phyloP scores from a whole-genome alignment of 2,329 filamentous ascomycete species.

The Fusarium euwallaceae region DNA sequence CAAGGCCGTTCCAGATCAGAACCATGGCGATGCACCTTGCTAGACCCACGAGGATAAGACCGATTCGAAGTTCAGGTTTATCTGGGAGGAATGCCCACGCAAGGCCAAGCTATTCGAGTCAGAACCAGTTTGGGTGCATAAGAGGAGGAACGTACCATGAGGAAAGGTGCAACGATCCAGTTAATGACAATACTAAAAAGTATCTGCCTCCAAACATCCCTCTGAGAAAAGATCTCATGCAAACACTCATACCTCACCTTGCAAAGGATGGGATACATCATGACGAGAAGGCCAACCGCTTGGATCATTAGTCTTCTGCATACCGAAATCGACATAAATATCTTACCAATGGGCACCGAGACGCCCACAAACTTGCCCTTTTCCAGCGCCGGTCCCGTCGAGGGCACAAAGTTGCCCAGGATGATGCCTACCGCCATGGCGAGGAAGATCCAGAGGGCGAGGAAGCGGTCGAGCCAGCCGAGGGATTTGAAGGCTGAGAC shows the following conservation, averaged over 20 bases:
- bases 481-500: constrained; percentile 66
- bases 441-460: constrained; percentile 81
- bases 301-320: no score
- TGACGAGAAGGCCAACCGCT: constrained; percentile 80
- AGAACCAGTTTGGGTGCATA: constrained; percentile 4
- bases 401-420: constrained; percentile 79
- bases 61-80: constrained; percentile 68
- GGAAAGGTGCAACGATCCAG: constrained; percentile 84
- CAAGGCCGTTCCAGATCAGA: constrained; percentile 77
- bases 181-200: constrained; percentile 81
- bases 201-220: constrained; percentile 82
- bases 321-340: no score
- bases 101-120: constrained; percentile 65
- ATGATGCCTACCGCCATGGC: constrained; percentile 83
- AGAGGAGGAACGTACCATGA: constrained; percentile 72
- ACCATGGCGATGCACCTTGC: constrained; percentile 92
- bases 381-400: constrained; percentile 72
- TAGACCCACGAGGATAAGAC: constrained; percentile 85
- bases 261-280: constrained; percentile 96
- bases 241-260: constrained; percentile 85
- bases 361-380: constrained; percentile 79
- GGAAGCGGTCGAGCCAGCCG: constrained; percentile 71
- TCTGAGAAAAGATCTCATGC: constrained; percentile 72
- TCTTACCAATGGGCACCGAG: constrained; percentile 52
- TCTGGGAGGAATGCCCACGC: constrained; percentile 78